Evolutionary conservation across 78 protist species (phyloP), one percentile per base, ranked within the genome.

Genomic region (Anaeramoeba ignava): DNA sequence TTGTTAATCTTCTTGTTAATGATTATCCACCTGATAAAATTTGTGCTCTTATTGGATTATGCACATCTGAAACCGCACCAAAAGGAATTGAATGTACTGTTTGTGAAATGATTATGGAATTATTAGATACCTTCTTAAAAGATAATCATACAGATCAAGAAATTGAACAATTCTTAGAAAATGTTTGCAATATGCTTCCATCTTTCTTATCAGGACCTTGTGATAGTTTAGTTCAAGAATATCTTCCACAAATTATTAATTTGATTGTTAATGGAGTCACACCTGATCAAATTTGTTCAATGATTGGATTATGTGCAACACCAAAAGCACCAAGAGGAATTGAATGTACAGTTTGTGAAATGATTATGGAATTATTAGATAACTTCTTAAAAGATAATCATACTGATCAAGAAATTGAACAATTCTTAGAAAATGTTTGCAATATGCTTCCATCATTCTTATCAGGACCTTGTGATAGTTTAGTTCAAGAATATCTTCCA

Each of bases 41-140:
- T n/a, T n/a, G n/a, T n/a, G n/a, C n/a, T n/a, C n/a, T n/a, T n/a
- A n/a, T n/a, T n/a, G n/a, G n/a, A n/a, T n/a, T n/a, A n/a, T n/a
- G n/a, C n/a, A n/a, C n/a, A n/a, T n/a, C n/a, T n/a, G n/a, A n/a
- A n/a, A n/a, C n/a, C n/a, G n/a, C 73, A 54, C 36, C 73, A 54
- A 54, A 54, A 8, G 73, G 73, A 27, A 54, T 54, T 54, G 73
- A 54, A 54, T 54, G 73, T 54, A 54, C 73, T 54, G 73, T 54
- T 54, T 54, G 73, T 54, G 73, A 54, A 54, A 17, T 17, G 8
- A 17, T 54, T 17, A 54, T 54, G 73, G 17, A 17, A 27, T 54
- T 54, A 27, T 8, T 54, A 54, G 73, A 54, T 27, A 54, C 8
- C 8, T 54, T 8, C 36, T 54, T 54, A 54, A 17, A 8, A 27